Evolutionary conservation across 1,284 basidiomycete genomes (phyloP), one percentile per base, ranked within the genome.

Genomic region (Earliella scabrosa): DNA sequence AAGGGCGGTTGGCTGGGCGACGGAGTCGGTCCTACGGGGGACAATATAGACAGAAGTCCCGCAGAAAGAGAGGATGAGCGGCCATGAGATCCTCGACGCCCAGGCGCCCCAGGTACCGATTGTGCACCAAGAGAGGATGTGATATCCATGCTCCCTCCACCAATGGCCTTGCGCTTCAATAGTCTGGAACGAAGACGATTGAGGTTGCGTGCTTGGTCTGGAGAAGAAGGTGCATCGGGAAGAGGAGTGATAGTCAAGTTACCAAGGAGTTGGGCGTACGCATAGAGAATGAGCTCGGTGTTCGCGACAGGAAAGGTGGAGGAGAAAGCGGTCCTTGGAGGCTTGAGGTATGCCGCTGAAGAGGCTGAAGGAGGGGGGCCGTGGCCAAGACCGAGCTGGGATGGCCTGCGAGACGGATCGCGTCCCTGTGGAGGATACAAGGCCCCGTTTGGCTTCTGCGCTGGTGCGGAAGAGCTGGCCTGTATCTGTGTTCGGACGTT

Each of bases 221-320:
- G 67, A 8, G 63, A 68, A 21, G 59, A 56, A 23, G 63, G 60
- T 11, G 59, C 55, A 34, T 63, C 61, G n/a, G 66, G 60, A 3
- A 68, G 58, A 2, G 76, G 71, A 3, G 67, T 63, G 36, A 87
- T 69, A 27, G 82, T 77, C 49, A 88, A 75, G 0, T 77, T 82
- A 2, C 93, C 93, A n/a, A 83, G 76, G 24, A 95, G 78, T 63
- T 95, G 93, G 0, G 88, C 91, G 67, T 95, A 95, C 0, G 93
- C 87, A 72, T 95, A 96, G 1, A 95, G 78, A n/a, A 95, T 82
- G 11, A 90, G 75, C 62, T 93, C 89, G 8, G 81, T 80, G 53
- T 68, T 68, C 7, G 66, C 46, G 2, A 52, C 45, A 8, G 66
- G 59, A 63, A 82, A 81, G 2, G 77, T 65, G 5, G 77, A 70